Evolutionary conservation across 805 yeast genomes (phyloP).

Genomic region (Candida mattraensis): DNA sequence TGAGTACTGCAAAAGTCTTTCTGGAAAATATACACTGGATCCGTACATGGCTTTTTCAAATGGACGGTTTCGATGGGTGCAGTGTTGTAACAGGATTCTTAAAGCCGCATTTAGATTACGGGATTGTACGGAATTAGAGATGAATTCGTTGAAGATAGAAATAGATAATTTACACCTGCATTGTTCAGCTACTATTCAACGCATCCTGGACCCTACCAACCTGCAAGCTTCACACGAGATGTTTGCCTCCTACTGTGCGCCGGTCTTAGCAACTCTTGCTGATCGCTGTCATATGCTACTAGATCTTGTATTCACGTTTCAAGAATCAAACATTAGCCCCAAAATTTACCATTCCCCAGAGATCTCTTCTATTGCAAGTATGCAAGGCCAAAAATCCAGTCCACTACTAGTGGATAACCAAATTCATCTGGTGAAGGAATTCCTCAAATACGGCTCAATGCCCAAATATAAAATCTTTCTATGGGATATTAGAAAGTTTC

Average conservation of each 20-base stretch:
- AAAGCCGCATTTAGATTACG: conserved; percentile 13
- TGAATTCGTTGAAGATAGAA: conserved; percentile 9
- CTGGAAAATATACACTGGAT: conserved; percentile 39
- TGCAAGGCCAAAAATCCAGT: not conserved
- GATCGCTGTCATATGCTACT: conserved; percentile 23
- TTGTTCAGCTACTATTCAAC: conserved; percentile 21
- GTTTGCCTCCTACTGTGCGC: conserved; percentile 20
- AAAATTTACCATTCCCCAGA: conserved; percentile 1
- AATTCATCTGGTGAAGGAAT: conserved; percentile 22
- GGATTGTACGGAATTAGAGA: conserved; percentile 1
- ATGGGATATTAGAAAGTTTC: conserved; percentile 30
- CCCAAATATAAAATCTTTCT: conserved; percentile 21
- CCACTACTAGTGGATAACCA: conserved; percentile 13
- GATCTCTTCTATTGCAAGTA: conserved; percentile 5
- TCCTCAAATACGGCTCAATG: conserved; percentile 23
- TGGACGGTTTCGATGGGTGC: conserved; percentile 48
- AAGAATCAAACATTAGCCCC: not conserved
- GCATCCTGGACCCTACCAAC: conserved; percentile 23
- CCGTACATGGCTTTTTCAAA: conserved; percentile 50
- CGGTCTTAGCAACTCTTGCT: conserved; percentile 20
- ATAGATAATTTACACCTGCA: conserved; percentile 21
- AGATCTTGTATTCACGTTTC: conserved; percentile 11
- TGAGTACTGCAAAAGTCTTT: conserved; percentile 31
- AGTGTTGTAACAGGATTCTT: conserved; percentile 21
- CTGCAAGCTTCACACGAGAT: conserved; percentile 16